These are phyloP conservation scores for Boletus huronensis DNA, from an alignment of 768 basidiomycete species.

Conservation along the genomic window DNA sequence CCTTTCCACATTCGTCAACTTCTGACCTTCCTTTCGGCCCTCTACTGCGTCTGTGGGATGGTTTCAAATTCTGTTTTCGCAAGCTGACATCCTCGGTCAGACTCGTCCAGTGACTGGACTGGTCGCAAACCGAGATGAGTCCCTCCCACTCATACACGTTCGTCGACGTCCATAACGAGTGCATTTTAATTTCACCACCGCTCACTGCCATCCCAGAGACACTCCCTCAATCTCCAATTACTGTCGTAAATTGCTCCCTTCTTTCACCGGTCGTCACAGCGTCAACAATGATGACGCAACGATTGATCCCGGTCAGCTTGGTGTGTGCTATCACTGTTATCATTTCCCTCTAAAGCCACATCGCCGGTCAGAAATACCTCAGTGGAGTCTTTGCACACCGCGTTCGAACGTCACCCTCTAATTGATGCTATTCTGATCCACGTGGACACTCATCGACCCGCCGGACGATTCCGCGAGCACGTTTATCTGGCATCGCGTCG, in stretches of 20 bases:
- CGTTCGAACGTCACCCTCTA: not conserved
- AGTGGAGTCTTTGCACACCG: not conserved
- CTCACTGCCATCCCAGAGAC: conserved; percentile 1
- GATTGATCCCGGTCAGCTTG: conserved; percentile 1
- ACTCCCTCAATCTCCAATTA: conserved; percentile 16
- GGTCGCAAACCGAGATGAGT: not conserved
- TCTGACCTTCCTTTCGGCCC: not conserved
- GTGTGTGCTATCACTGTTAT: not conserved
- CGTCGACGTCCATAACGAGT: not conserved
- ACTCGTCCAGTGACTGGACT: not conserved
- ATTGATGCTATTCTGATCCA: not conserved
- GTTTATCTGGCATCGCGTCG: not conserved
- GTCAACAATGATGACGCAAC: conserved; percentile 3
- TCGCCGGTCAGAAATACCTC: conserved; percentile 8
- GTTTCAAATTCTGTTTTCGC: conserved; percentile 8
- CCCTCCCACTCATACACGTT: not conserved
- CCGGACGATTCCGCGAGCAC: conserved; percentile 4
- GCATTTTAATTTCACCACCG: conserved; percentile 10
- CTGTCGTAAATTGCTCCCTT: conserved; percentile 20
- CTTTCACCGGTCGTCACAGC: conserved; percentile 15
- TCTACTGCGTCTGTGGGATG: conserved; percentile 1
- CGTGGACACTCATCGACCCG: conserved; percentile 1
- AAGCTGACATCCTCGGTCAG: not conserved
- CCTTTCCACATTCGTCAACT: conserved; percentile 7
- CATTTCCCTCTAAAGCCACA: conserved; percentile 12